phyloP scores from a whole-genome alignment of 306 rosid genomes.

The Senna siamea region DNA sequence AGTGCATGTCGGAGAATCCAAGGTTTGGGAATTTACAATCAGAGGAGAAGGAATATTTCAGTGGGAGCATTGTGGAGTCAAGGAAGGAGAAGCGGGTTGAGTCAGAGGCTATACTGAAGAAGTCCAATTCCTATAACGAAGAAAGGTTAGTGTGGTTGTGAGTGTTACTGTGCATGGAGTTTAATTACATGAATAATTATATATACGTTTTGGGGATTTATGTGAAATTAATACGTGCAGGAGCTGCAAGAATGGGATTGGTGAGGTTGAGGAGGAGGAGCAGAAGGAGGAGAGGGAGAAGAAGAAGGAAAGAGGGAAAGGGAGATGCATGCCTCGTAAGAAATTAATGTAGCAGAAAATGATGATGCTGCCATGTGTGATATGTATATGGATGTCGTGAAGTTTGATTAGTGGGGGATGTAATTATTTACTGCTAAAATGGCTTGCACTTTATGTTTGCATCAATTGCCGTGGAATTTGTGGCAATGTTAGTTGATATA shows the following conservation, averaged over 20 bases:
- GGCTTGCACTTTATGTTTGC: too few relatives aligned
- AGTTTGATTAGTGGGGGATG: too few relatives aligned
- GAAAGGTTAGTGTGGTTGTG: too few relatives aligned
- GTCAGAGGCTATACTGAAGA: constrained; percentile 49
- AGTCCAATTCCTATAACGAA: constrained; percentile 75
- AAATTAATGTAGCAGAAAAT: constrained; percentile 53
- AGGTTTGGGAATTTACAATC: constrained; percentile 71
- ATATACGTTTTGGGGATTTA: too few relatives aligned
- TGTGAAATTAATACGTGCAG: constrained; percentile 31
- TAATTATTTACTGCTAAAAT: too few relatives aligned
- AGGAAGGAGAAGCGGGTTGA: too few relatives aligned
- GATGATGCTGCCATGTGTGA: too few relatives aligned
- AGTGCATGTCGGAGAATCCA: constrained; percentile 76
- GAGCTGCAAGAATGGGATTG: constrained; percentile 53
- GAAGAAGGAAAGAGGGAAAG: constrained; percentile 37
- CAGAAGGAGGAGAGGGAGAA: constrained; percentile 32
- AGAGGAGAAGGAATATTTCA: constrained; percentile 89
- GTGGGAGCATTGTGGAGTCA: constrained; percentile 81
- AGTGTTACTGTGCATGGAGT: too few relatives aligned
- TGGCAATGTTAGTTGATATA: too few relatives aligned
- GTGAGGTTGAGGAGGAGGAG: constrained; percentile 41
- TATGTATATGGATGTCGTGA: too few relatives aligned
- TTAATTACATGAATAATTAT: too few relatives aligned
- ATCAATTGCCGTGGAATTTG: too few relatives aligned
- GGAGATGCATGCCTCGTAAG: constrained; percentile 69